Percentiles rank a stretch among this genome's conserved stretches.
phyloP scores from a whole-genome alignment of 331 rosid genomes.

The Malus hybrid region DNA sequence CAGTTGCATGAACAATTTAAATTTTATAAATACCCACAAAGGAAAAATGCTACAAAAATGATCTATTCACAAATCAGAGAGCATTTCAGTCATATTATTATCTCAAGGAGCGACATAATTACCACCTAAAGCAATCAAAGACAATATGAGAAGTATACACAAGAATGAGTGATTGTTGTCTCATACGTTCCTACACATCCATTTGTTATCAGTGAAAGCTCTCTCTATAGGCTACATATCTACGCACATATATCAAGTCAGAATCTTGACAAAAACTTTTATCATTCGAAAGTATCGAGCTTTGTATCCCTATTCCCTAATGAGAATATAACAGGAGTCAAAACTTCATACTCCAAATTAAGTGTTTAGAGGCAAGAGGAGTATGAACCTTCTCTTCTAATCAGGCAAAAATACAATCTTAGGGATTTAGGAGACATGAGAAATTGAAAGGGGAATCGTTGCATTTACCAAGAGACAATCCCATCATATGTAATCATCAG shows the following conservation, averaged over 20 bases:
- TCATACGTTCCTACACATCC: neutral
- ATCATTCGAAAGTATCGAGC: too few species aligned
- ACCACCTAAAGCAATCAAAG: neutral
- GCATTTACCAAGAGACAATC: neutral
- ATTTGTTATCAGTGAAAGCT: neutral
- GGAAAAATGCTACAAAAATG: constrained; percentile 2
- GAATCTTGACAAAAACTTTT: too few species aligned
- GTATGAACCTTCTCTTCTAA: too few species aligned
- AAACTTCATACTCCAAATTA: too few species aligned
- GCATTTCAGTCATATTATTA: neutral
- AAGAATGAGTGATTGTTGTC: neutral
- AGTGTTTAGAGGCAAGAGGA: too few species aligned
- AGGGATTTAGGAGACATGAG: neutral
- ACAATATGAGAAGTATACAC: neutral
- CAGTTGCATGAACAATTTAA: constrained; percentile 5
- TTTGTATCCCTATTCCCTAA: too few species aligned
- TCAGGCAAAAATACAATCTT: neutral
- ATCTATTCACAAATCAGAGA: neutral
- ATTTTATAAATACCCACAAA: neutral
- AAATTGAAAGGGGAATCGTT: neutral
- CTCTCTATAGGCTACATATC: neutral
- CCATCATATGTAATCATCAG: neutral
- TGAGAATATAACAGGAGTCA: too few species aligned
- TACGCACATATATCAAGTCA: too few species aligned
- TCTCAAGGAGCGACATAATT: neutral